Base-by-base conservation (phyloP, 805 yeast species). In the Pichia occidentalis region DNA sequence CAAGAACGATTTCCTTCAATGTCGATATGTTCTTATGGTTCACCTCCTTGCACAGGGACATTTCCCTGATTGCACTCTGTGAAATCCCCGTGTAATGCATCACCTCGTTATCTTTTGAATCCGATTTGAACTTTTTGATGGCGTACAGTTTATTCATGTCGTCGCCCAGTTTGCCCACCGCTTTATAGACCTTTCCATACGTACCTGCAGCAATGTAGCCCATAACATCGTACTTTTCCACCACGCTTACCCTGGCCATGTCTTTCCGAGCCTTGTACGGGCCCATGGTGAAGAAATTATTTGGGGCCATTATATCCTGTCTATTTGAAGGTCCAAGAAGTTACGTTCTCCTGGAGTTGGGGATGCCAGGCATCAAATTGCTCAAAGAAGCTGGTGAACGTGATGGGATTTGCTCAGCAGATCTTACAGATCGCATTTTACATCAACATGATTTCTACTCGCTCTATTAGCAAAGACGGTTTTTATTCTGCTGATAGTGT, bases 151-250 rank as follows among this genome's bases (percentile, higher is more conserved):
- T 50, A 18, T 45, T 47, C 18, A 47, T 54, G 54, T 34, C 49
- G 40, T 38, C 41, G 28, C 47, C 51, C 29, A 52, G 43, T 40
- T 57, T 44, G 7, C 78, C 69, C 44, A 73, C 73, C 7, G 97
- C 97, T 56, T 92, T 90, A 65, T 87, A 92, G 17, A 86, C 95
- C 42, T 86, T 75, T 41, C 98, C 98, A 59, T 92, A 92, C 0
- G 98, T 92, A 27, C 98, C 98, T 0, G 98, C 96, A 1, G 98
- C 98, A 42, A 92, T 92, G 60, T 92, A 92, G 0, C 98, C 98
- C 13, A 87, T 62, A 43, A 92, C 81, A 45, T 82, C 88, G 60
- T 88, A 92, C 50, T 80, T 82, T 36, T 81, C 80, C n/a, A 86
- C 63, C 3, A 92, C 95, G 2, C 84, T 77, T 22, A 75, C 69